Conservation (phyloP, 78 protist genomes). For the Creolimax fragrantissima region DNA sequence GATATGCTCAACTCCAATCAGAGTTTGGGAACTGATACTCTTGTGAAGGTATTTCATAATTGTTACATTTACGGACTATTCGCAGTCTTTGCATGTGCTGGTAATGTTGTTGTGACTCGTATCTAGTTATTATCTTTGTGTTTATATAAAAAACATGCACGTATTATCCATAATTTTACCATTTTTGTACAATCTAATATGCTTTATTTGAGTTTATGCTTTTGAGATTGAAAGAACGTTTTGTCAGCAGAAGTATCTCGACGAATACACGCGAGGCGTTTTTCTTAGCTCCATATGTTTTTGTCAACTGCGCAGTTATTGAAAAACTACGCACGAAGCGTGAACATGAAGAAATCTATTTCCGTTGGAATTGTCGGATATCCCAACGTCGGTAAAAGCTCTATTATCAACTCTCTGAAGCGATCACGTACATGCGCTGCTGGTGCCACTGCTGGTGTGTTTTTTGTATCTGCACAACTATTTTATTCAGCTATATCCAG, state of each 20-base stretch:
- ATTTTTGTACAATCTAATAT: not conserved
- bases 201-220: not conserved
- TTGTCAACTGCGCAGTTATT: no score
- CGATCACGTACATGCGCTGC: constrained; percentile 59
- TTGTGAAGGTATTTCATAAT: constrained; percentile 28
- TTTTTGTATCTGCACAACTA: no score
- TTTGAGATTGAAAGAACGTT: no score
- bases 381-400: constrained; percentile 96
- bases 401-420: constrained; percentile 90
- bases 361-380: constrained; percentile 81
- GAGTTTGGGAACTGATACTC: constrained; percentile 51
- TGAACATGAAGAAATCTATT: constrained; percentile 61
- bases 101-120: not conserved
- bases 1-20: not conserved
- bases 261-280: no score
- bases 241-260: no score
- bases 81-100: no score
- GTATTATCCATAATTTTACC: not conserved
- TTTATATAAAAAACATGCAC: no score
- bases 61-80: no score
- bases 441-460: constrained; percentile 16
- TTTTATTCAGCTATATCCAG: no score
- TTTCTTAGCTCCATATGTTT: no score
- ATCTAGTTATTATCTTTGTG: not conserved
- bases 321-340: constrained; percentile 69